Base-by-base conservation (phyloP, 495 filamentous ascomycete species). In the Hyaloscypha variabilis region DNA sequence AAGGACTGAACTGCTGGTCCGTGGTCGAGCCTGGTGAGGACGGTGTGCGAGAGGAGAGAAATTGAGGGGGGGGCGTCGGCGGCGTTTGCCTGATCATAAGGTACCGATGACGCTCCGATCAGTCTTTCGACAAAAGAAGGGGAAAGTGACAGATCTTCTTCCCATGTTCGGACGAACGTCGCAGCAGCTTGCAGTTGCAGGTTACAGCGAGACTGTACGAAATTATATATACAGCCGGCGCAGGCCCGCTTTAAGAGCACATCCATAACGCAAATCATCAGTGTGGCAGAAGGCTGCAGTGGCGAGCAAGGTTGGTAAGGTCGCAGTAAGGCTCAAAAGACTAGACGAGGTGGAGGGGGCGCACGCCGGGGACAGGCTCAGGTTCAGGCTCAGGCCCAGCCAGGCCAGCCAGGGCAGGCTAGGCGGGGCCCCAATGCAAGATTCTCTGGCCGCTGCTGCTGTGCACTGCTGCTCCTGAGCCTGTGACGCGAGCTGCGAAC, bases 261-360 rank as follows among this genome's bases (percentile, higher is more conserved):
- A 64, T 68, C 66, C 61, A 24, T n/a, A 55, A 42, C 50, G 61
- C 58, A 61, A 64, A 64, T 61, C 49, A n/a, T 54, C 50, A 54
- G 62, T 68, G 67, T 69, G 67, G 67, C 30, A 65, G 62, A 69
- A 58, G 62, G 36, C 34, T 62, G 62, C 62, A 58, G 30, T 10
- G 25, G 11, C 14, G 62, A 64, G 46, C 66, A 63, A 54, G 63
- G 63, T 60, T 24, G 56, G 30, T 26, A 50, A 29, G 52, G 63
- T 66, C 14, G 51, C 49, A 62, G 39, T 51, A 64, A 58, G 53
- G 66, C 66, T 56, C 29, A 2, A 25, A 19, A 29, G 56, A 39
- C 51, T n/a, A 61, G 50, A 60, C 39, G 49, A 53, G 63, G 46
- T 42, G 56, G n/a, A 8, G 19, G 53, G 24, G 26, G 51, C 53